phyloP scores from a whole-genome alignment of 345 rosid genomes.

The Punica granatum region DNA sequence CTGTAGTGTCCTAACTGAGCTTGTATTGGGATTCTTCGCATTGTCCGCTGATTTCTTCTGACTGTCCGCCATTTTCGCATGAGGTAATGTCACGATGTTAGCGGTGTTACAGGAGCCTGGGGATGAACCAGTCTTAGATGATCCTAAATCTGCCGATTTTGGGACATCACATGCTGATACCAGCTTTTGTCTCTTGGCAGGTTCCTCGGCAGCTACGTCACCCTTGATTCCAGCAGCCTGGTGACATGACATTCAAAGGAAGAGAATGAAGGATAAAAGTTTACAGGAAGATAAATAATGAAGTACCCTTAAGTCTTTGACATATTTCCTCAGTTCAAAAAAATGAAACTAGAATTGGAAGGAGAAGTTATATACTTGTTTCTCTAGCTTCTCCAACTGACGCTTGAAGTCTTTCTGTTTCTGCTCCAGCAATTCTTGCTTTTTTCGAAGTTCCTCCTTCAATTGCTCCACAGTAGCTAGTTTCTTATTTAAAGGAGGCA shows the following conservation, averaged over 20 bases:
- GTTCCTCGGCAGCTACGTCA: slow-evolving; percentile 49
- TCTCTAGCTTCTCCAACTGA: slow-evolving; percentile 58
- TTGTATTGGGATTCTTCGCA: slow-evolving; percentile 26
- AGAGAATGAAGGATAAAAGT: neutral
- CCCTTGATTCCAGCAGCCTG: slow-evolving; percentile 69
- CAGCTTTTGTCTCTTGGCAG: slow-evolving; percentile 54
- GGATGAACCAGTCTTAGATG: slow-evolving; percentile 29
- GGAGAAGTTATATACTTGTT: slow-evolving; percentile 13
- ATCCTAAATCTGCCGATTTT: slow-evolving; percentile 19
- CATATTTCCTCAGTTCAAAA: neutral
- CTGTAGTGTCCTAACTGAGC: slow-evolving; percentile 22
- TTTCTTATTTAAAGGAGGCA: slow-evolving; percentile 58
- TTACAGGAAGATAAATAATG: neutral
- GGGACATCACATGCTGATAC: slow-evolving; percentile 31
- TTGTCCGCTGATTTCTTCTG: slow-evolving; percentile 38
- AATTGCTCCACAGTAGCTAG: slow-evolving; percentile 57
- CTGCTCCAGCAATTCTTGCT: slow-evolving; percentile 86
- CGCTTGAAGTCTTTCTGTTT: slow-evolving; percentile 71
- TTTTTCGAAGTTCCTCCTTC: slow-evolving; percentile 80
- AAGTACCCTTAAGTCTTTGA: neutral
- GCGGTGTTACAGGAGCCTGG: slow-evolving; percentile 26
- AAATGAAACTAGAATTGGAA: neutral
- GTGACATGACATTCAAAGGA: slow-evolving; percentile 19
- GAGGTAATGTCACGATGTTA: slow-evolving; percentile 23
- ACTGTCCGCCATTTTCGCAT: slow-evolving; percentile 24